Percentiles rank a stretch among this genome's conserved stretches.
phyloP scores from a whole-genome alignment of 139 green algal genomes.

The Picochlorum sp. region DNA sequence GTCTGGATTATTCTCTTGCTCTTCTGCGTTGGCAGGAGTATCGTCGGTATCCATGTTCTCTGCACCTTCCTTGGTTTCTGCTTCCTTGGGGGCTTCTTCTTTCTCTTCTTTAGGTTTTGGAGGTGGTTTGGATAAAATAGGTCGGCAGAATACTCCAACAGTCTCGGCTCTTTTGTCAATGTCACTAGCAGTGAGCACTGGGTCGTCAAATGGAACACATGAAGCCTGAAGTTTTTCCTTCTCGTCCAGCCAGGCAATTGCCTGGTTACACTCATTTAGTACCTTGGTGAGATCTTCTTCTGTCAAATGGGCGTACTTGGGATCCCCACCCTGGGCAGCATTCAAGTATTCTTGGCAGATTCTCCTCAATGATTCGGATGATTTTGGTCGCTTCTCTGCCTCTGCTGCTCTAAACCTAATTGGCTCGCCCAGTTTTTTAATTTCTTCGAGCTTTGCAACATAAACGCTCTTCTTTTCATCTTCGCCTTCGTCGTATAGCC shows the following conservation, averaged over 20 bases:
- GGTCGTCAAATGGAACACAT: constrained; percentile 42
- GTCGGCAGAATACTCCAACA: constrained; percentile 58
- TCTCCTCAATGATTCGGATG: constrained; percentile 10
- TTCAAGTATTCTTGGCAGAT: constrained; percentile 37
- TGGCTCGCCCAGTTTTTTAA: constrained; percentile 56
- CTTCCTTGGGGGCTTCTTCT: not conserved
- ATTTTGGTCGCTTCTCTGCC: constrained; percentile 12
- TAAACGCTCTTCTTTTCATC: constrained; percentile 88
- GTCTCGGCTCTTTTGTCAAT: constrained; percentile 83
- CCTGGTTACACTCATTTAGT: constrained; percentile 56
- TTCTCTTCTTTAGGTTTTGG: constrained; percentile 27
- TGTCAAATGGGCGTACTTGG: constrained; percentile 69
- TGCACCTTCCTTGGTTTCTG: too few relatives aligned
- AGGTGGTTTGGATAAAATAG: constrained; percentile 80
- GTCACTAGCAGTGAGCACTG: constrained; percentile 68
- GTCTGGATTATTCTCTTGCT: not conserved
- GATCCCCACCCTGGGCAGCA: constrained; percentile 30
- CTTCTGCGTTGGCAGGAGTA: not conserved
- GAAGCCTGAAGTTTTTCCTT: constrained; percentile 51
- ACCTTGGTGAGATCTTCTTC: constrained; percentile 66
- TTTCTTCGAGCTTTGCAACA: constrained; percentile 76
- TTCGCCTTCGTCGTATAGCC: constrained; percentile 98
- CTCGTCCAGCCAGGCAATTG: constrained; percentile 75
- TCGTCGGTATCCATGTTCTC: not conserved
- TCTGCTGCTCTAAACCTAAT: constrained; percentile 46